Base-by-base conservation (phyloP, 31 red algal species). In the Bonnemaisonia californica region DNA sequence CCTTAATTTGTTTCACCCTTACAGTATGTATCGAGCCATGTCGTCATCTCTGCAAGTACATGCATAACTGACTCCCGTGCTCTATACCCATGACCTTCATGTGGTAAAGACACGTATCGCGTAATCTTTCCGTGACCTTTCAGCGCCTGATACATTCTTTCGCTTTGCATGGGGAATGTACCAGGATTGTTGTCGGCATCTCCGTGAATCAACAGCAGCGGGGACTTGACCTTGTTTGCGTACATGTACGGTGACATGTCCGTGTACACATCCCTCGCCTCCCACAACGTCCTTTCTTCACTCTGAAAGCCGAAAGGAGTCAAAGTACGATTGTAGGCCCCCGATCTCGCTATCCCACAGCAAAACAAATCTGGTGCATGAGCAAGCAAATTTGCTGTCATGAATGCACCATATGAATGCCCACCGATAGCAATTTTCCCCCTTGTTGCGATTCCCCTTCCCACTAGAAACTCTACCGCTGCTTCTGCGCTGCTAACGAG, bases 261-360 rank as follows among this genome's bases (percentile, higher is more conserved):
- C 66, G 64, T 37, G 63, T 98, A 98, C 48, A 94, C 83, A 11
- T 91, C 81, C 26, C 81, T 75, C 31, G 92, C 91, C 55, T 98
- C 67, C 95, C 95, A 98, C 23, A 98, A 66, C 3, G 78, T 95
- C 51, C 95, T 78, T 51, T 95, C 87, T 57, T 98, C 95, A 45
- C 79, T 85, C 69, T 98, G 95, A 57, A 98, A 98, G 19, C 95
- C 95, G 51, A 98, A 98, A 4, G 95, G 95, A 0, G 95, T 98
- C 59, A 98, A 79, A 23, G 95, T 98, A 16, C 95, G 91, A 71
- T 98, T 98, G 62, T 98, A 98, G 54, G 95, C 95, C 8, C 95
- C 95, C 47, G 86, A 91, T 35, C 95, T 73, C 4, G 95, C 95
- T 76, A 98, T 98, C n/a, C 95, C 95, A 78, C 95, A 98, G 41